phyloP scores from a whole-genome alignment of 257 asterid genomes.

The Marsdenia floribunda region DNA sequence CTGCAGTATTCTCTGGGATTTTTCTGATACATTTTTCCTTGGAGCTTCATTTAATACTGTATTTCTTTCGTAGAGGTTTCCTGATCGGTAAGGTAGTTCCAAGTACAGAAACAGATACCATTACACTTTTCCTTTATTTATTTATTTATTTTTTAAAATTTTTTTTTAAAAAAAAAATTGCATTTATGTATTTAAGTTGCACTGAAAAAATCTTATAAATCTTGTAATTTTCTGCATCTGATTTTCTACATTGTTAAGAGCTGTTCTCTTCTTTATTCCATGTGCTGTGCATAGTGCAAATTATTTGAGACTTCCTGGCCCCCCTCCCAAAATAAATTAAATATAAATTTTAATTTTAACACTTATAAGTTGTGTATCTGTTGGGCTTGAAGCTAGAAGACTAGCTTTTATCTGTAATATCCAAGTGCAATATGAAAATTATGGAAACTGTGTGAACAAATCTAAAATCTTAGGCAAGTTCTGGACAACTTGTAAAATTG shows the following conservation, averaged over 20 bases:
- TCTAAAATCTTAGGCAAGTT: background rate
- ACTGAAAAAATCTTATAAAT: background rate
- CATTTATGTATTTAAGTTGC: too few relatives aligned
- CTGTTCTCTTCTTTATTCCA: background rate
- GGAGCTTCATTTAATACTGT: background rate
- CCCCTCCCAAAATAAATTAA: background rate
- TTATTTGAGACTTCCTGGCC: background rate
- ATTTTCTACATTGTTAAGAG: background rate
- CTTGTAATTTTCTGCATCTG: background rate
- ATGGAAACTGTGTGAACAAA: background rate
- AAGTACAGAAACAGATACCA: too few relatives aligned
- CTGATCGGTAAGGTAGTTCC: background rate
- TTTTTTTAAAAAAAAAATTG: too few relatives aligned
- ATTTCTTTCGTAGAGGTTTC: too few relatives aligned
- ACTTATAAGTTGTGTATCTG: background rate
- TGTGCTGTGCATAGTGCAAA: background rate
- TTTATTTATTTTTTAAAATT: too few relatives aligned
- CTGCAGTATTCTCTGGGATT: background rate
- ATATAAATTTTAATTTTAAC: background rate
- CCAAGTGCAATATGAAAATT: background rate
- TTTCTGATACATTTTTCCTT: background rate
- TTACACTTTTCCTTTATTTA: too few relatives aligned
- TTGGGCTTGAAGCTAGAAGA: background rate
- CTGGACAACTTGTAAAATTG: background rate
- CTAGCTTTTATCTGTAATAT: background rate